phyloP scores from a whole-genome alignment of 495 filamentous ascomycete species.

The Penicillium coprophilum region DNA sequence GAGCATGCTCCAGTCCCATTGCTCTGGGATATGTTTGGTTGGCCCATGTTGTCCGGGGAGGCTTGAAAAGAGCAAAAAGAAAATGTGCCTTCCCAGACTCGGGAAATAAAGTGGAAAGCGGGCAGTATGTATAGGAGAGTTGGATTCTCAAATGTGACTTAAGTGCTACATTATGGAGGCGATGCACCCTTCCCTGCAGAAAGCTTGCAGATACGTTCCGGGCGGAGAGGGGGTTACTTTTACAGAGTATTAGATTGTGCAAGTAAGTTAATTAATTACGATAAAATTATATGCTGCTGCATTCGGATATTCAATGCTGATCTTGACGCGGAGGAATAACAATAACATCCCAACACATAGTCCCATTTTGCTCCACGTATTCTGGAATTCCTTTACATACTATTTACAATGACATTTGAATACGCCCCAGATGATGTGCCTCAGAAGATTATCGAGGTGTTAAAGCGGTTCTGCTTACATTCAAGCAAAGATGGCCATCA shows the following conservation, averaged over 20 bases:
- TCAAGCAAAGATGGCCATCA: slow-evolving; percentile 3
- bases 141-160: not conserved
- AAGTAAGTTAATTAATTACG: not conserved
- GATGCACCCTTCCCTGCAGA: slow-evolving; percentile 6
- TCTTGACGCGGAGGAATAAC: not conserved
- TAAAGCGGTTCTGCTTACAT: slow-evolving; percentile 5
- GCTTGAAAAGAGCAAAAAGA: not conserved
- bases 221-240: too few relatives aligned
- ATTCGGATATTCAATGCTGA: not conserved
- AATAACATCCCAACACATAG: not conserved
- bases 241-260: not conserved
- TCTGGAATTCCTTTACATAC: not conserved
- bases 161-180: slow-evolving; percentile 3
- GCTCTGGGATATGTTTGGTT: not conserved
- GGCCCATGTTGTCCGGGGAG: not conserved
- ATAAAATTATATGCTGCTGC: not conserved
- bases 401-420: slow-evolving; percentile 8
- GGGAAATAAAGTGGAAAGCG: not conserved
- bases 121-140: slow-evolving; percentile 4
- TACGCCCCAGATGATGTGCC: slow-evolving; percentile 1
- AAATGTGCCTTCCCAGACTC: not conserved
- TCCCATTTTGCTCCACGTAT: not conserved
- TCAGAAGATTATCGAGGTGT: not conserved
- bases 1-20: not conserved
- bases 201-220: not conserved